Percentiles rank a stretch among this genome's conserved stretches.
phyloP scores from a whole-genome alignment of 495 filamentous ascomycete genomes.

The Endocarpon pusillum region DNA sequence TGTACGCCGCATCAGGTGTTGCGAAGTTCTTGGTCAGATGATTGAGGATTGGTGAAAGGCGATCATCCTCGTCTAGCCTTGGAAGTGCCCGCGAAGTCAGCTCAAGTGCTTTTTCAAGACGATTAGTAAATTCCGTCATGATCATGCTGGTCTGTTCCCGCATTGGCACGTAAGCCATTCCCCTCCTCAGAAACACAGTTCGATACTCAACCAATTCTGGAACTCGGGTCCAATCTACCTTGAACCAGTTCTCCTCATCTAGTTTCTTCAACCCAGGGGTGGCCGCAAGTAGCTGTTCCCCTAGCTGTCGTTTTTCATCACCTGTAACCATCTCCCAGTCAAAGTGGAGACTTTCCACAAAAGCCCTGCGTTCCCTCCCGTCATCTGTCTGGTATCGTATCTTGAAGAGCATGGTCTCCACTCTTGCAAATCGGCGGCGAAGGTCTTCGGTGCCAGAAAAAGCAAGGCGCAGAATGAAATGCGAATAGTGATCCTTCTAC shows the following conservation, averaged over 20 bases:
- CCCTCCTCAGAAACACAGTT: constrained; percentile 55
- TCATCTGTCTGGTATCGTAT: constrained; percentile 61
- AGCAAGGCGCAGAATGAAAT: constrained; percentile 90
- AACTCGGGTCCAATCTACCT: constrained; percentile 86
- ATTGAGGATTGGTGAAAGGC: constrained; percentile 79
- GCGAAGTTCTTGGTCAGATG: constrained; percentile 88
- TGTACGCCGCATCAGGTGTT: constrained; percentile 68
- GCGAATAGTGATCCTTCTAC: constrained; percentile 92
- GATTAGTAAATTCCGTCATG: constrained; percentile 62
- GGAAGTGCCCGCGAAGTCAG: constrained; percentile 79
- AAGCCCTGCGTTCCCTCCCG: constrained; percentile 46
- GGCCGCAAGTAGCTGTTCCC: constrained; percentile 33
- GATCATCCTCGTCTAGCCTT: constrained; percentile 89
- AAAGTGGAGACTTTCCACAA: constrained; percentile 61
- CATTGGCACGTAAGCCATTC: constrained; percentile 83
- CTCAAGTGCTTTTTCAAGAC: constrained; percentile 67
- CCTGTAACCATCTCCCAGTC: constrained; percentile 68
- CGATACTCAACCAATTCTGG: constrained; percentile 76
- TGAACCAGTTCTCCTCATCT: constrained; percentile 80
- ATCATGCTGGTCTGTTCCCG: constrained; percentile 78
- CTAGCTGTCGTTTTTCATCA: constrained; percentile 47
- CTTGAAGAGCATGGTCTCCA: constrained; percentile 78
- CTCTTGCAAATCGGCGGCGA: constrained; percentile 67
- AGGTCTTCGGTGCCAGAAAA: constrained; percentile 86
- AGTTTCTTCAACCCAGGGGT: constrained; percentile 34